Percentiles rank a stretch among this genome's conserved stretches.
Evolutionary conservation across 495 filamentous ascomycete genomes (phyloP).

Genomic region (Lophiostoma macrostomum): DNA sequence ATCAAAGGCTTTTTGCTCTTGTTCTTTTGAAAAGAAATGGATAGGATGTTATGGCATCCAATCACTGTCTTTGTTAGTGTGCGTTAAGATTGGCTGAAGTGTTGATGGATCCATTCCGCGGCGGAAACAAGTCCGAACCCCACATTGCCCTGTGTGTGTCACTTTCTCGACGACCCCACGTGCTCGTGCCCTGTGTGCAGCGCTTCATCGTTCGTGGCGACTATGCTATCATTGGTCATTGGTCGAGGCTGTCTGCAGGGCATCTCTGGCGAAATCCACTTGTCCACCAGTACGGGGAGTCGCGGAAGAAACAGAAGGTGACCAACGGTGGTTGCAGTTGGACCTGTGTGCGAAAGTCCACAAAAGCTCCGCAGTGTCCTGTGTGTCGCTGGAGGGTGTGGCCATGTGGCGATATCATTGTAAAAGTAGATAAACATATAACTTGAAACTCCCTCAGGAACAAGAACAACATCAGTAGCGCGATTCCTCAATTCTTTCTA

Average conservation of each 20-base stretch:
- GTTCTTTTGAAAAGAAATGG: no score
- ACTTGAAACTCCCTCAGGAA: not conserved
- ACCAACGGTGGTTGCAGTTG: no score
- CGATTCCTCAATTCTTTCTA: not conserved
- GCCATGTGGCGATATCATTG: not conserved
- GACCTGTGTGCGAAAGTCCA: not conserved
- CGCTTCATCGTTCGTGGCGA: not conserved
- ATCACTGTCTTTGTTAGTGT: not conserved
- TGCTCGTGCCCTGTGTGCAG: constrained; percentile 2
- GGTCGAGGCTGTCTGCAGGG: not conserved
- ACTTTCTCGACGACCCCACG: not conserved
- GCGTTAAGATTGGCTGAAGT: no score
- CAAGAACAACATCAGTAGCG: not conserved
- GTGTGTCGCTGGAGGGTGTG: not conserved
- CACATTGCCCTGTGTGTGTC: constrained; percentile 6
- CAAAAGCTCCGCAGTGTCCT: not conserved
- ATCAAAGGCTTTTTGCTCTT: no score
- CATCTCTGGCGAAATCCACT: not conserved
- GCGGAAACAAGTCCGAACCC: not conserved
- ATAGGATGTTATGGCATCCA: not conserved
- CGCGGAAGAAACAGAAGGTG: no score
- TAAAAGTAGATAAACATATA: not conserved
- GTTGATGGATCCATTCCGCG: not conserved
- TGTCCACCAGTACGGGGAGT: no score
- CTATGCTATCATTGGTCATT: not conserved